Conservation (phyloP, 345 rosid species). For the Dimocarpus longan region DNA sequence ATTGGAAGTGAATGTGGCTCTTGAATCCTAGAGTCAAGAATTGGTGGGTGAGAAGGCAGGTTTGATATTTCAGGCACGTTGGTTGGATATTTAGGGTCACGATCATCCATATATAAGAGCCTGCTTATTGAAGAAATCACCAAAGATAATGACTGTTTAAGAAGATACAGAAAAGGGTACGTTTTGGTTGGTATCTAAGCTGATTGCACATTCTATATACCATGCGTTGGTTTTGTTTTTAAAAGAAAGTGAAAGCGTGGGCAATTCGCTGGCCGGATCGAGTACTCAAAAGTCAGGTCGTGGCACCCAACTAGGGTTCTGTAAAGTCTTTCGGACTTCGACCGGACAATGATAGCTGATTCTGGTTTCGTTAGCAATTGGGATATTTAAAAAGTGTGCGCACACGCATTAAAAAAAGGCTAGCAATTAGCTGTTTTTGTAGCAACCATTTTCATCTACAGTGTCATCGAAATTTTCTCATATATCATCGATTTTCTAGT, state of each 20-base stretch:
- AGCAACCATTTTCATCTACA: neutral
- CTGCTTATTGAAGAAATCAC: neutral
- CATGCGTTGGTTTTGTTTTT: neutral
- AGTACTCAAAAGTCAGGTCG: conserved; percentile 6
- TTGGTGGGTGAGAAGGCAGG: neutral
- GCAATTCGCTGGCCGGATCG: conserved; percentile 39
- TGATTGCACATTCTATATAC: neutral
- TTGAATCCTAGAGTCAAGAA: conserved; percentile 23
- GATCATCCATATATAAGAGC: conserved; percentile 22
- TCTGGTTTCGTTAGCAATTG: neutral
- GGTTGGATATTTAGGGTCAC: conserved; percentile 25
- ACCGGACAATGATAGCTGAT: conserved; percentile 13
- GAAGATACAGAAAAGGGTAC: neutral
- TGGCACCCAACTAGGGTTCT: conserved; percentile 8
- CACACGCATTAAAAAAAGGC: conserved; percentile 23
- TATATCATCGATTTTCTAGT: neutral
- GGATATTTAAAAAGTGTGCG: neutral
- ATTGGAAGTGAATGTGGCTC: conserved; percentile 20
- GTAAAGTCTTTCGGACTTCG: neutral
- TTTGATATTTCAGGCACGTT: neutral
- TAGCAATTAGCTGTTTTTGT: conserved; percentile 30
- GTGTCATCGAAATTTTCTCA: neutral
- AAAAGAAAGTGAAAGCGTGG: conserved; percentile 46
- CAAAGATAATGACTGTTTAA: neutral
- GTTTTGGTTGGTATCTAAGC: neutral